Base-by-base conservation (phyloP, 2,329 filamentous ascomycete genomes). In the Aplosporella prunicola region DNA sequence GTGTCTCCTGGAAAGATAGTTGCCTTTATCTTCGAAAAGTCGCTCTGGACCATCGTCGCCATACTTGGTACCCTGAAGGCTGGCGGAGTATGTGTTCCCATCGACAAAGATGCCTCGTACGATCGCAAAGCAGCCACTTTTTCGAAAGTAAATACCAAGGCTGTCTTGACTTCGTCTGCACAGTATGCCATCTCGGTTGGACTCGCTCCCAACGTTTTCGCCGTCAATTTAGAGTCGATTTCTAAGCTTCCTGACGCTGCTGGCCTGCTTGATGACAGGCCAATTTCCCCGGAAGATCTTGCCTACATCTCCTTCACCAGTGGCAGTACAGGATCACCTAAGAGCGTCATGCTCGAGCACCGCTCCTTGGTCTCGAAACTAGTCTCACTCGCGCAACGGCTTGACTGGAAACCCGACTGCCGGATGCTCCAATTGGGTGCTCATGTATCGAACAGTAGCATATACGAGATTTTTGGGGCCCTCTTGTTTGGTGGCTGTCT, bases 1-100 rank as follows among this genome's bases (percentile, higher is more conserved):
- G n/a, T n/a, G n/a, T n/a, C n/a, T n/a, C n/a, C n/a, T n/a, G n/a
- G n/a, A n/a, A n/a, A n/a, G n/a, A n/a, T n/a, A n/a, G n/a, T n/a
- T n/a, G n/a, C n/a, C n/a, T n/a, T n/a, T n/a, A n/a, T n/a, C 35
- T 60, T 62, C 27, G 58, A 62, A 31, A 63, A 63, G 45, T 58
- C 52, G 20, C 36, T 40, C 5, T 61, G 53, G 39, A 51, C 53
- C 1, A 42, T 57, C 8, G 50, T 63, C 11, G 55, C 57, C 2
- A 56, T 60, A 49, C 47, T 62, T 5, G 54, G 52, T 5, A 51
- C 60, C 4, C 49, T 62, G 29, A 61, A 61, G 37, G 56, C 58
- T 11, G 60, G 60, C 15, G 58, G 51, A 7, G 54, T 54, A 16
- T 53, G 50, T 7, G 50, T 57, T 5, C 49, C 54, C 9, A 47